Conservation (phyloP, 768 basidiomycete genomes). For the Pleurotus platypus region DNA sequence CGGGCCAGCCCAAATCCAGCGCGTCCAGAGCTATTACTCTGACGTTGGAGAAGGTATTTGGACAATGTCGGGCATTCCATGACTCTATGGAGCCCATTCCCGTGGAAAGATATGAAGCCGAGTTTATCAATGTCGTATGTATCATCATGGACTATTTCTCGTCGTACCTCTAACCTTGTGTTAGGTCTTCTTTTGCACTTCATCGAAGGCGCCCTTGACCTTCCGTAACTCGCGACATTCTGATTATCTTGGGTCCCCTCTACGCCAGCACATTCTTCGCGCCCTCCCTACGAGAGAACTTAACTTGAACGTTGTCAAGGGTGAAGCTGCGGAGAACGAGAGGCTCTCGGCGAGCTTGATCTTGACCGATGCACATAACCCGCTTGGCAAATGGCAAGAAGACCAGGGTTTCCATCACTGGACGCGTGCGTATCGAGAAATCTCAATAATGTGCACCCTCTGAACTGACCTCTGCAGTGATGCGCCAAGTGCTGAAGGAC, state of each 20-base stretch:
- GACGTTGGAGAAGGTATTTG: conserved; percentile 72
- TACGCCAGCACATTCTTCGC: conserved; percentile 60
- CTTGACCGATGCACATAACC: conserved; percentile 60
- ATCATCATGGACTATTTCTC: neutral
- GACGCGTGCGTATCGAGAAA: conserved; percentile 48
- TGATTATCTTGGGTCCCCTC: conserved; percentile 67
- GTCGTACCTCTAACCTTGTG: neutral
- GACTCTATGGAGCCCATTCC: conserved; percentile 50
- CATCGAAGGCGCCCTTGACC: conserved; percentile 44
- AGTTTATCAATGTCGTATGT: conserved; percentile 75
- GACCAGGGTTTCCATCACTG: conserved; percentile 70
- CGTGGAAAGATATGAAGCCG: conserved; percentile 42
- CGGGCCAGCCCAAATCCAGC: conserved; percentile 60
- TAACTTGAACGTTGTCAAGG: conserved; percentile 37
- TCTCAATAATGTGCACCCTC: neutral
- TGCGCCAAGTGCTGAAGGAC: conserved; percentile 74
- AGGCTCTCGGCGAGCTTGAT: conserved; percentile 37
- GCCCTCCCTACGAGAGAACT: conserved; percentile 53
- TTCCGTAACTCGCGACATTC: conserved; percentile 52
- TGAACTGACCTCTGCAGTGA: conserved; percentile 40
- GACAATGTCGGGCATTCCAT: conserved; percentile 79
- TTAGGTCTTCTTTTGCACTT: conserved; percentile 83
- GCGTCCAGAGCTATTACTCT: conserved; percentile 62
- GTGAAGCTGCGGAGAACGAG: conserved; percentile 28
- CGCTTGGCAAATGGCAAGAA: conserved; percentile 63